These are phyloP conservation scores for Plasmodium gaboni DNA, from an alignment of 169 alveolate genomes.

Conservation along the genomic window DNA sequence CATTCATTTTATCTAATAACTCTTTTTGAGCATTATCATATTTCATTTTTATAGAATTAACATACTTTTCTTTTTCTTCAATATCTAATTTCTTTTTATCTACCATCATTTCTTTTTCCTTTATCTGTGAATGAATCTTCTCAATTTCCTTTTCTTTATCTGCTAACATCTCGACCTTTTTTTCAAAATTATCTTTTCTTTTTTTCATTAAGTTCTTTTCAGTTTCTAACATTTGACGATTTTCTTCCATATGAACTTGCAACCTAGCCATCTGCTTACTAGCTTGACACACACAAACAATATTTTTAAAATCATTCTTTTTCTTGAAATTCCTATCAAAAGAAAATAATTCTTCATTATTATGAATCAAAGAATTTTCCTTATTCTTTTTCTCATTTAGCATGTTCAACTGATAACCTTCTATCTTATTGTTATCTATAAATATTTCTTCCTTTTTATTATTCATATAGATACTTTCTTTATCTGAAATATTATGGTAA, in stretches of 20 bases:
- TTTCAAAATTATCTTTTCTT: conserved; percentile 71
- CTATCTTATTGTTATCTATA: conserved; percentile 23
- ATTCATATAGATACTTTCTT: conserved; percentile 2
- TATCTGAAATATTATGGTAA: conserved; percentile 18
- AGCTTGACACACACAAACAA: conserved; percentile 74
- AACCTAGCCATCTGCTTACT: conserved; percentile 76
- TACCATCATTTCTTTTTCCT: conserved; percentile 43
- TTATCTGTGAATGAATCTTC: conserved; percentile 65
- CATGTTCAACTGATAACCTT: conserved; percentile 16
- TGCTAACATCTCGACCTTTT: conserved; percentile 67
- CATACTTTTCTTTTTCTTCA: conserved; percentile 69
- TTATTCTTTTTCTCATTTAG: conserved; percentile 40
- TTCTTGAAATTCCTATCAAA: conserved; percentile 46
- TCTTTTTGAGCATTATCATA: conserved; percentile 73
- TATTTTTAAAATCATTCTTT: conserved; percentile 60
- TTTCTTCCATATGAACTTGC: conserved; percentile 73
- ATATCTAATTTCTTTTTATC: conserved; percentile 50
- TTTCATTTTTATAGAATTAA: conserved; percentile 53
- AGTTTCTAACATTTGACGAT: conserved; percentile 70
- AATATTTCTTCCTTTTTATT: conserved; percentile 8
- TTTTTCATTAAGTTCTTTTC: conserved; percentile 66
- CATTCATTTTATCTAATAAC: conserved; percentile 67
- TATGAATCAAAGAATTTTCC: conserved; percentile 14
- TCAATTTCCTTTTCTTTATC: conserved; percentile 72
- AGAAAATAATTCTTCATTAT: conserved; percentile 46